Percentiles rank a stretch among this genome's conserved stretches.
phyloP scores from a whole-genome alignment of 106 monocot species.

The Apostasia shenzhenica region DNA sequence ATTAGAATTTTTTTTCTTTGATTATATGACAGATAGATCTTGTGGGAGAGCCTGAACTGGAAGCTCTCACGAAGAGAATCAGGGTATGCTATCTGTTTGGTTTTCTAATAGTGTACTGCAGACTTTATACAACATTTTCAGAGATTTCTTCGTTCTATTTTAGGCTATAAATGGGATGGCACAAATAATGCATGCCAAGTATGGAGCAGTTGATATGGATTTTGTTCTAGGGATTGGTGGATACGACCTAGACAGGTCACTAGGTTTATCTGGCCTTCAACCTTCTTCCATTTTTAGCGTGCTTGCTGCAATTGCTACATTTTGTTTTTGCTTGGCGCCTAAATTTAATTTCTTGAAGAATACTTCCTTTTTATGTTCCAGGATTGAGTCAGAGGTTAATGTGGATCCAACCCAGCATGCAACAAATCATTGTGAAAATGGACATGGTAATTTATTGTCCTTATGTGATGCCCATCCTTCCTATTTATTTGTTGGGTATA shows the following conservation, averaged over 20 bases:
- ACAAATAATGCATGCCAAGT: slow-evolving; percentile 65
- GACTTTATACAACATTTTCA: neutral
- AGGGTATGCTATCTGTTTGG: slow-evolving; percentile 29
- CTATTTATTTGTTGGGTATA: neutral
- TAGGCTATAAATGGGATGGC: slow-evolving; percentile 91
- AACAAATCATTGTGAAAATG: slow-evolving; percentile 28
- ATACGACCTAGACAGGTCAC: slow-evolving; percentile 87
- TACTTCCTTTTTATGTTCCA: slow-evolving; percentile 18
- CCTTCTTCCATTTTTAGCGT: neutral
- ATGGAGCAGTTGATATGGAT: slow-evolving; percentile 90
- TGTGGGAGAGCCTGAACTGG: slow-evolving; percentile 55
- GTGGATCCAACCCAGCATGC: slow-evolving; percentile 22
- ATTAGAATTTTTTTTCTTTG: neutral
- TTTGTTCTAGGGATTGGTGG: slow-evolving; percentile 96
- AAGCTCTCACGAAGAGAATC: slow-evolving; percentile 49
- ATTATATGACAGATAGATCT: slow-evolving; percentile 63
- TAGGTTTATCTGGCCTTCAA: slow-evolving; percentile 1
- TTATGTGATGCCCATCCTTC: neutral
- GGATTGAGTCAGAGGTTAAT: slow-evolving; percentile 72
- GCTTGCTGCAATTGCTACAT: neutral
- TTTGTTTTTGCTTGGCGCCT: neutral
- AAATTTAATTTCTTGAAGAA: neutral
- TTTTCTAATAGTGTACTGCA: neutral
- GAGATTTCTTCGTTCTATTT: slow-evolving; percentile 11
- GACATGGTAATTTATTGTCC: slow-evolving; percentile 45